A percentile compares a stretch with the other conserved stretches of the same genome.
These are phyloP conservation scores for Effrenium voratum DNA, from an alignment of 73 alveolate genomes.

Conservation along the genomic window DNA sequence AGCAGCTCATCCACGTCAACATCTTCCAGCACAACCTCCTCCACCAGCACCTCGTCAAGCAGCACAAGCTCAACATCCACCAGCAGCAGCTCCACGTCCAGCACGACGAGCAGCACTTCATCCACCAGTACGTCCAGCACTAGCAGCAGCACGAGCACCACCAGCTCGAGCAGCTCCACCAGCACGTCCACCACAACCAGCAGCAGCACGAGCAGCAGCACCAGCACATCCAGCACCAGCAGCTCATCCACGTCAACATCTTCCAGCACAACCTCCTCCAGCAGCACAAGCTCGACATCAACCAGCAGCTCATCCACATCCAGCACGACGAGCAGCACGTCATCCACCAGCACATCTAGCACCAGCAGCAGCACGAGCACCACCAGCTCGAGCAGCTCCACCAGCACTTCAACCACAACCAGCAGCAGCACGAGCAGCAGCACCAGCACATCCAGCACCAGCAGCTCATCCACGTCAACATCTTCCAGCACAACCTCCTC, in stretches of 20 bases:
- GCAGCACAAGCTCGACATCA: neutral
- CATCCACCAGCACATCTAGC: too few species aligned
- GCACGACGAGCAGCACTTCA: neutral
- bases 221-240: too few species aligned
- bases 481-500: neutral
- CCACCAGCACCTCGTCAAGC: neutral
- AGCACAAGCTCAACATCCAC: neutral
- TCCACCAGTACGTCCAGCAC: neutral
- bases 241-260: too few species aligned
- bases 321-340: too few species aligned
- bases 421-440: neutral
- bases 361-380: too few species aligned
- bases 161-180: neutral
- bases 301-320: too few species aligned
- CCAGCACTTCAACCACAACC: neutral
- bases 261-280: neutral
- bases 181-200: neutral
- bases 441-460: neutral
- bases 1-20: neutral
- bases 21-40: neutral
- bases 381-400: too few species aligned
- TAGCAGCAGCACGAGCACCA: neutral
- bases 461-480: neutral
- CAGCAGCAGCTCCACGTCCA: neutral
- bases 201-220: neutral